phyloP scores from a whole-genome alignment of 2,329 filamentous ascomycete genomes.

The Exophiala sideris region DNA sequence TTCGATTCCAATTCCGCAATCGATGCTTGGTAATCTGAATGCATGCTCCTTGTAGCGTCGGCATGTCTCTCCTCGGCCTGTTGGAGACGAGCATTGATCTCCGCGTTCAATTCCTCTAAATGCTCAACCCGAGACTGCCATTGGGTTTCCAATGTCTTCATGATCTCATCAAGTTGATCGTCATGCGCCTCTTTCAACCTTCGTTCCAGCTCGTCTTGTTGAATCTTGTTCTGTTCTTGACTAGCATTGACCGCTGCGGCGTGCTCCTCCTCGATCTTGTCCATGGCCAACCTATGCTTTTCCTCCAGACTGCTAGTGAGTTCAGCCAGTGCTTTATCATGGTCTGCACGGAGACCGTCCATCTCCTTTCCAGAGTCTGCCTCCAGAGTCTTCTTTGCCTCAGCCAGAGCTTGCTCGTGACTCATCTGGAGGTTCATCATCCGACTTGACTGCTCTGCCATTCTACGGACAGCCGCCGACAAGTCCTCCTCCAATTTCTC shows the following conservation, averaged over 20 bases:
- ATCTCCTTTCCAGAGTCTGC: slow-evolving; percentile 9
- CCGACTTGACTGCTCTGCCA: slow-evolving; percentile 14
- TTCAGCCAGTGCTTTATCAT: slow-evolving; percentile 15
- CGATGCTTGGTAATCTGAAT: slow-evolving; percentile 16
- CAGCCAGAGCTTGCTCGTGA: slow-evolving; percentile 18
- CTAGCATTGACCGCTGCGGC: slow-evolving; percentile 19
- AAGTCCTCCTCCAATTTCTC: slow-evolving; percentile 20
- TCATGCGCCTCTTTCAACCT: slow-evolving; percentile 20
- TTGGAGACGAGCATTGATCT: slow-evolving; percentile 15
- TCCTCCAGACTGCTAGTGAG: slow-evolving; percentile 12
- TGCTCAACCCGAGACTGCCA: slow-evolving; percentile 24
- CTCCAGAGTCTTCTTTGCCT: slow-evolving; percentile 13
- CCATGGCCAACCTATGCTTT: slow-evolving; percentile 16
- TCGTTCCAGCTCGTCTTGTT: slow-evolving; percentile 19
- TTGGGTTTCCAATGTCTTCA: slow-evolving; percentile 25
- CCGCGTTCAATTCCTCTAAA: slow-evolving; percentile 17
- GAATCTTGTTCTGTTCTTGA: slow-evolving; percentile 14
- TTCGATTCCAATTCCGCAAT: slow-evolving; percentile 12
- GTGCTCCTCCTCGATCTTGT: slow-evolving; percentile 23
- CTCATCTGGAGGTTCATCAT: slow-evolving; percentile 20
- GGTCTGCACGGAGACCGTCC: slow-evolving; percentile 13
- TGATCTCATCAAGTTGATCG: slow-evolving; percentile 25
- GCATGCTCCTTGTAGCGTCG: slow-evolving; percentile 4
- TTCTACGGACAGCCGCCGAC: slow-evolving; percentile 16
- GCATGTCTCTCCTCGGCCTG: slow-evolving; percentile 16